Base-by-base conservation (phyloP, 1,284 basidiomycete species). In the Gymnopus androsaceus region DNA sequence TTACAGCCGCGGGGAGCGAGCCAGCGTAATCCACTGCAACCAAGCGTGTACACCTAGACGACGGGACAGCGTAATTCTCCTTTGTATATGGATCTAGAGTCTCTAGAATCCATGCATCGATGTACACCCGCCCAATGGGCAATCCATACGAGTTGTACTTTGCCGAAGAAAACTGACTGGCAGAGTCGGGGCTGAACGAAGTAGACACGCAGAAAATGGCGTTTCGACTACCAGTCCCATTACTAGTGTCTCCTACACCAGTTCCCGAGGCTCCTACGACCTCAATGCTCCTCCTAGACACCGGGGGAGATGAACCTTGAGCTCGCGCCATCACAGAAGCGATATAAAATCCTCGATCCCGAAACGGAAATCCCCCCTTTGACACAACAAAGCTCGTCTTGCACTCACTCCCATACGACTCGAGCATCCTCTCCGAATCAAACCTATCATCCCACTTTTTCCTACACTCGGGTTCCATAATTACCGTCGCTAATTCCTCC, bases 61-160 rank as follows among this genome's bases (percentile, higher is more conserved):
- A 98, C 0, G 96, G 96, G 44, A 99, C 98, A 14, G 92, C 85
- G 68, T 95, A 96, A 64, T 94, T 95, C 69, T 97, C 94, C 58
- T 90, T 88, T 41, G 93, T 93, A 27, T 99, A 99, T 0, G 97
- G 96, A 69, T 99, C 96, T 42, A 99, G 80, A 1, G 95, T 98
- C 75, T 99, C 95, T 62, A 98, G 72, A 42, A 98, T 88, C 97
- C 97, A 99, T 0, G 92, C 96, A 64, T 98, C 95, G 3, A 99
- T 76, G 60, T 93, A 87, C 42, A 95, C 78, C 19, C 90, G 85
- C 0, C 94, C 95, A 8, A 92, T 75, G 0, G 94, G 92, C 12
- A 95, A 77, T 0, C 60, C 68, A 48, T 84, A 82, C 0, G 92
- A 79, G 67, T 99, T 98, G 72, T 94, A 88, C 67, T 93, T 94